Conservation (phyloP, 2,329 filamentous ascomycete species). For the Xylaria sp. region DNA sequence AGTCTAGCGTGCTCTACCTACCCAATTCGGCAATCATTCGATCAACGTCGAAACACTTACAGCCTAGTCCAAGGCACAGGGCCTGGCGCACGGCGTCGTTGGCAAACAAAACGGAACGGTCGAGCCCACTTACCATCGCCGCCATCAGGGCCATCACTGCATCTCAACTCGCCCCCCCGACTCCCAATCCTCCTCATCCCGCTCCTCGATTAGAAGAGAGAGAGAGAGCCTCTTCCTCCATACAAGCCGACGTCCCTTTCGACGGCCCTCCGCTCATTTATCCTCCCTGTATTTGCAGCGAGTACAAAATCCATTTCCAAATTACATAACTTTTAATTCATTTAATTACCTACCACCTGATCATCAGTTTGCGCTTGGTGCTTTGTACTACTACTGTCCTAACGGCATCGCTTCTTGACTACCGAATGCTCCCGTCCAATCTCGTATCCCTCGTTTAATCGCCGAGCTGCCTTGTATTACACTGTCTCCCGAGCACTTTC, state of each 20-base stretch:
- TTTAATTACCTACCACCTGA: too few species aligned
- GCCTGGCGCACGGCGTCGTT: too few species aligned
- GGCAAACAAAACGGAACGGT: too few species aligned
- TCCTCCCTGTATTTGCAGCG: slow-evolving; percentile 2
- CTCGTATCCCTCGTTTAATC: slow-evolving; percentile 11
- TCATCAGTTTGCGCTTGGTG: slow-evolving; percentile 12
- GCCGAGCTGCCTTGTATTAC: not conserved
- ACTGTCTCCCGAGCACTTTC: too few species aligned
- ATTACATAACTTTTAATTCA: not conserved
- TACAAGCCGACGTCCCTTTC: not conserved
- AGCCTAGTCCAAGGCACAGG: too few species aligned
- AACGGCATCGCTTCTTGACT: not conserved
- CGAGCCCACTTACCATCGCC: not conserved
- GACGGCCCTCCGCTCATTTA: slow-evolving; percentile 8
- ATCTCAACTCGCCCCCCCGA: not conserved
- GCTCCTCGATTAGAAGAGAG: too few species aligned
- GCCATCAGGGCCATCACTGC: slow-evolving; percentile 2
- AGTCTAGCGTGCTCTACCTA: too few species aligned
- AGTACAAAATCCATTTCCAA: not conserved
- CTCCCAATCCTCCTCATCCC: slow-evolving; percentile 8
- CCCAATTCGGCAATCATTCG: too few species aligned
- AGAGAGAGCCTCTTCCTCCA: not conserved
- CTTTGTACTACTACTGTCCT: slow-evolving; percentile 15
- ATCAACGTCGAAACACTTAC: too few species aligned
- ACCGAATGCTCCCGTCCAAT: slow-evolving; percentile 5